These are phyloP conservation scores for Rhizopogon sp. DNA, from an alignment of 768 basidiomycete species.

Conservation along the genomic window DNA sequence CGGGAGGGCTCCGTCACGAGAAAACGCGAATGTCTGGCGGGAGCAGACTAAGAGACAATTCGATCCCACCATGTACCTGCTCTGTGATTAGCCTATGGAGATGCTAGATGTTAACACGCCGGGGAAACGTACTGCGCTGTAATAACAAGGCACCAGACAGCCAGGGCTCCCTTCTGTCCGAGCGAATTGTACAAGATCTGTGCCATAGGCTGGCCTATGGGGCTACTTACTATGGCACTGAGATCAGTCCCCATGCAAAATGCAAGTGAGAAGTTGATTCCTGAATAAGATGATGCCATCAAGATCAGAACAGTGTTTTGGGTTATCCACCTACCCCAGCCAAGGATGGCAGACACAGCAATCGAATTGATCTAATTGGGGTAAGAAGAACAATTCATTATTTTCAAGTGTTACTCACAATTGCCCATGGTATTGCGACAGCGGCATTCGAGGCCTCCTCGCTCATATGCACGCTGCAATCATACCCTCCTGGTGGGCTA, in stretches of 20 bases:
- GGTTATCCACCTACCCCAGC: constrained; percentile 43
- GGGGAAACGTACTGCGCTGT: constrained; percentile 17
- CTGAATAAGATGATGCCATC: constrained; percentile 9
- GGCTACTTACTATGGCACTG: constrained; percentile 33
- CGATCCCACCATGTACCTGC: constrained; percentile 53
- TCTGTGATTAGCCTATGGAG: background rate
- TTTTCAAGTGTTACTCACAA: constrained; percentile 28
- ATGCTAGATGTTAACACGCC: background rate
- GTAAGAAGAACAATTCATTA: constrained; percentile 22
- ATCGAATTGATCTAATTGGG: constrained; percentile 38
- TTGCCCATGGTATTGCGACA: constrained; percentile 64
- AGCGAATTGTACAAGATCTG: constrained; percentile 42
- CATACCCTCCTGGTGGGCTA: constrained; percentile 41
- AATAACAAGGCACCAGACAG: constrained; percentile 33
- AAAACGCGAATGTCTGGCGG: constrained; percentile 68
- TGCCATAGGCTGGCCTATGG: constrained; percentile 40
- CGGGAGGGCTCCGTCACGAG: too few species aligned
- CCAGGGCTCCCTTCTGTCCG: constrained; percentile 38
- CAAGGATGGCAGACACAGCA: constrained; percentile 50
- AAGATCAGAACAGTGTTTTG: background rate
- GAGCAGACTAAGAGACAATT: constrained; percentile 42
- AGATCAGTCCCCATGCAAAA: constrained; percentile 56
- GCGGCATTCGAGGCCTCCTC: constrained; percentile 70
- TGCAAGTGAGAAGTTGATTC: constrained; percentile 53
- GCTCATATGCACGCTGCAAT: constrained; percentile 61